These are phyloP conservation scores for Lagenaria siceraria DNA, from an alignment of 306 rosid genomes.

Conservation along the genomic window DNA sequence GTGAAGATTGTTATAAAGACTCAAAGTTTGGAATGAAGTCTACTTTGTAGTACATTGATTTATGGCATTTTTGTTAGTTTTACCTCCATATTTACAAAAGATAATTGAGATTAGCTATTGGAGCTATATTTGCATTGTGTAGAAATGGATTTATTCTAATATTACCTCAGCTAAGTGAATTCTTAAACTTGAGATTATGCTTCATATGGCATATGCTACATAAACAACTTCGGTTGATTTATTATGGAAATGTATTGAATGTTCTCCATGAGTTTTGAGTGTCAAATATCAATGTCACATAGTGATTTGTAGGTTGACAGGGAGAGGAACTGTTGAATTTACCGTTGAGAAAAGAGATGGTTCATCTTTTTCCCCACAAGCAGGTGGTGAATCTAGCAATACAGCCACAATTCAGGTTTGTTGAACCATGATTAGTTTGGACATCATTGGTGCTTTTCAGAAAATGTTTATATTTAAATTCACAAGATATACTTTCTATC, in stretches of 20 bases:
- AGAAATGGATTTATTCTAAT: neutral
- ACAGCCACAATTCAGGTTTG: conserved; percentile 67
- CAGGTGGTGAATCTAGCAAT: conserved; percentile 63
- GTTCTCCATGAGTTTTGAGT: neutral
- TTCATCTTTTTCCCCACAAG: conserved; percentile 69
- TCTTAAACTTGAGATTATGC: neutral
- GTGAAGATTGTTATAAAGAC: neutral
- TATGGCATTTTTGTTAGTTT: neutral
- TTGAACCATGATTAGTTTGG: neutral
- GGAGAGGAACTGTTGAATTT: conserved; percentile 85
- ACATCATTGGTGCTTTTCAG: neutral
- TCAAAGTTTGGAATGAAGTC: neutral
- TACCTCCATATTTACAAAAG: neutral
- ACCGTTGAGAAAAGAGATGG: conserved; percentile 71
- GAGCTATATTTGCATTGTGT: neutral
- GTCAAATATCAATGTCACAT: conserved; percentile 17
- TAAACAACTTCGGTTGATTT: neutral
- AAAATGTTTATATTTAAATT: neutral
- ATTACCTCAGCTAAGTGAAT: neutral
- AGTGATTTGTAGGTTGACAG: conserved; percentile 49
- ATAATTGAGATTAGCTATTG: neutral
- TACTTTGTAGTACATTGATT: neutral
- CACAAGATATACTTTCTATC: neutral
- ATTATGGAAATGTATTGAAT: neutral
- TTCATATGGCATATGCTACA: neutral